Percentiles rank a stretch among this genome's conserved stretches.
Conservation (phyloP, 441 rosid genomes). For the Pelargonium myrrhifolium region DNA sequence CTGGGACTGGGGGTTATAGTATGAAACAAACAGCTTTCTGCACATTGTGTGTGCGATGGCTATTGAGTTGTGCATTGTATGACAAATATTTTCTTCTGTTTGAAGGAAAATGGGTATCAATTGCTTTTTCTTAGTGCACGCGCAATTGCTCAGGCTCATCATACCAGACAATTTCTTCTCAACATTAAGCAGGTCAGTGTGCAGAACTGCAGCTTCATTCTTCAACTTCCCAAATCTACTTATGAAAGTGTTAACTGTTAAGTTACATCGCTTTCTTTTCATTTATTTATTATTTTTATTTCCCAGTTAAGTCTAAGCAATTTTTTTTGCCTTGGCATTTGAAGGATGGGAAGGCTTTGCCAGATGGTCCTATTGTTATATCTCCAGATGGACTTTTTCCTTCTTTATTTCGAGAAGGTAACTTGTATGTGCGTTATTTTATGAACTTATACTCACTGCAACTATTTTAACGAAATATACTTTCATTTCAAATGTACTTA, state of each 20-base stretch:
- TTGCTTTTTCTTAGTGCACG: slow-evolving; percentile 94
- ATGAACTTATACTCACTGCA: not conserved
- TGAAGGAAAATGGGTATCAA: slow-evolving; percentile 94
- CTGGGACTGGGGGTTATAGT: not conserved
- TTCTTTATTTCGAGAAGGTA: slow-evolving; percentile 90
- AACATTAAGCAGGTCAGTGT: slow-evolving; percentile 78
- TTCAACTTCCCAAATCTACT: slow-evolving; percentile 11
- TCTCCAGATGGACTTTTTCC: slow-evolving; percentile 98
- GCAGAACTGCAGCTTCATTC: slow-evolving; percentile 1
- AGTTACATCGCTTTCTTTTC: not conserved
- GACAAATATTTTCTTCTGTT: slow-evolving; percentile 17
- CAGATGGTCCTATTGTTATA: slow-evolving; percentile 94
- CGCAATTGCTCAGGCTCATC: slow-evolving; percentile 86
- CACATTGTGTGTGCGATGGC: not conserved
- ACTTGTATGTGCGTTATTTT: not conserved
- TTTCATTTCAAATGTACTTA: not conserved
- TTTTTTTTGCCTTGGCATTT: slow-evolving; percentile 14
- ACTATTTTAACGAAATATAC: not conserved
- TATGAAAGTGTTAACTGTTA: slow-evolving; percentile 7
- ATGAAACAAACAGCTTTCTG: not conserved
- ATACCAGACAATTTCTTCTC: slow-evolving; percentile 71
- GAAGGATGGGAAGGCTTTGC: slow-evolving; percentile 88
- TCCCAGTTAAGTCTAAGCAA: slow-evolving; percentile 5
- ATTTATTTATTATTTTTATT: not conserved
- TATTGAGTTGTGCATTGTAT: slow-evolving; percentile 10